A percentile compares a stretch with the other conserved stretches of the same genome.
Evolutionary conservation across 2,329 filamentous ascomycete species (phyloP).

Genomic region (Talaromyces sp.): DNA sequence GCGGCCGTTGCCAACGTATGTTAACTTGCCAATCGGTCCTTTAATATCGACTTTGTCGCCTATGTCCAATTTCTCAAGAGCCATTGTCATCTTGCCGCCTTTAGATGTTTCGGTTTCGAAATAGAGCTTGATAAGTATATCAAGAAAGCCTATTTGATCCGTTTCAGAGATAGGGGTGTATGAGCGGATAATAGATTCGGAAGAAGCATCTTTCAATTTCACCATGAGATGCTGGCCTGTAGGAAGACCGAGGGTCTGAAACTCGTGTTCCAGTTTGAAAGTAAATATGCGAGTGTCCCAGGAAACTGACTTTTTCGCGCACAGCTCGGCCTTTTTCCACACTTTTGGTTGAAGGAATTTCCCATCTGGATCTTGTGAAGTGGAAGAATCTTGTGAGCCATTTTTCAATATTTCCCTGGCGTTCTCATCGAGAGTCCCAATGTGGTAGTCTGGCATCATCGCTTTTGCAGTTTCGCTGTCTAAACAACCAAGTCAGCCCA

Average conservation of each 20-base stretch:
- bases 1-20: conserved; percentile 63
- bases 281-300: conserved; percentile 75
- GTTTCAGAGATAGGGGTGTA: conserved; percentile 78
- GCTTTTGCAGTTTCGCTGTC: conserved; percentile 86
- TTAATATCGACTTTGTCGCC: conserved; percentile 78
- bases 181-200: conserved; percentile 70
- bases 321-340: conserved; percentile 69
- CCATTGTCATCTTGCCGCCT: conserved; percentile 77
- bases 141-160: conserved; percentile 56
- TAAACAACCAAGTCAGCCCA: conserved; percentile 28
- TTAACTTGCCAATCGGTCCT: conserved; percentile 79
- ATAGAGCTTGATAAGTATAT: conserved; percentile 81
- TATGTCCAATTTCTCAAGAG: conserved; percentile 65
- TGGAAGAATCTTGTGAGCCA: conserved; percentile 35
- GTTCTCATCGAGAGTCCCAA: conserved; percentile 65
- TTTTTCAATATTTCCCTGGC: conserved; percentile 51
- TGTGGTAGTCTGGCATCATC: conserved; percentile 83
- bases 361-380: conserved; percentile 37
- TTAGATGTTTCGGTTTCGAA: conserved; percentile 49
- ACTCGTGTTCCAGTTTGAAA: conserved; percentile 66
- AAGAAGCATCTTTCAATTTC: conserved; percentile 59
- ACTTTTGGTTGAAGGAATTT: conserved; percentile 64
- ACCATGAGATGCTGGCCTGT: conserved; percentile 85
- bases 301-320: conserved; percentile 64
- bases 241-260: conserved; percentile 69